These are phyloP conservation scores for Fraxinus ornus DNA, from an alignment of 305 asterid genomes.

Conservation along the genomic window DNA sequence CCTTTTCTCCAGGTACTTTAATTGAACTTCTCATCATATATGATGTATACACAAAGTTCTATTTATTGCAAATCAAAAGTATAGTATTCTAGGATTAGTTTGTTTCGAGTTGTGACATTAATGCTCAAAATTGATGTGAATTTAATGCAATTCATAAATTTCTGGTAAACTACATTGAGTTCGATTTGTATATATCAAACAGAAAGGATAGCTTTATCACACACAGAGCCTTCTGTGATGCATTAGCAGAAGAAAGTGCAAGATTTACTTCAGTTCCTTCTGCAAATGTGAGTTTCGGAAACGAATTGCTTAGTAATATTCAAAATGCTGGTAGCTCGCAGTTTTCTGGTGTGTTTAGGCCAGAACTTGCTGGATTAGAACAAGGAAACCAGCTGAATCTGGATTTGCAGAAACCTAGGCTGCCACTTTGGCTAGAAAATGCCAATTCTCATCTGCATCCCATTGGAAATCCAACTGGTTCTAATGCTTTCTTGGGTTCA, in stretches of 20 bases:
- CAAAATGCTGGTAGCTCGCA: constrained; percentile 42
- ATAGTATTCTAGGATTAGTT: constrained; percentile 17
- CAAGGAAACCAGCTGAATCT: constrained; percentile 33
- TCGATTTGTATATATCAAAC: constrained; percentile 10
- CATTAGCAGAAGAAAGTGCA: constrained; percentile 74
- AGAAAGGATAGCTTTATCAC: constrained; percentile 97
- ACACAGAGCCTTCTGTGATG: constrained; percentile 91
- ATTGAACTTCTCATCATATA: not conserved
- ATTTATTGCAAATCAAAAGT: constrained; percentile 27
- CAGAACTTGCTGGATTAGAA: constrained; percentile 39
- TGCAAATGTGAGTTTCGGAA: constrained; percentile 57
- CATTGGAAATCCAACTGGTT: constrained; percentile 26
- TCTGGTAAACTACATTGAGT: not conserved
- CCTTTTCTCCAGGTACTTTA: constrained; percentile 80
- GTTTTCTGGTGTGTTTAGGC: constrained; percentile 43
- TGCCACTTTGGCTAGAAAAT: constrained; percentile 74
- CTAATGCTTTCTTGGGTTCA: constrained; percentile 36
- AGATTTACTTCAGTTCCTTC: constrained; percentile 56
- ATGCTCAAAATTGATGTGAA: constrained; percentile 23
- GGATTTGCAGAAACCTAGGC: constrained; percentile 55
- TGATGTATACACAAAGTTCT: not conserved
- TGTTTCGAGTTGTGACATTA: constrained; percentile 22
- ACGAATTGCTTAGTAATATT: constrained; percentile 40
- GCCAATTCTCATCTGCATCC: constrained; percentile 30
- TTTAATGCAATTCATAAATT: constrained; percentile 23